Evolutionary conservation across 1,284 basidiomycete species (phyloP), one percentile per base, ranked within the genome.

Genomic region (Lentinula novae-zelandiae): DNA sequence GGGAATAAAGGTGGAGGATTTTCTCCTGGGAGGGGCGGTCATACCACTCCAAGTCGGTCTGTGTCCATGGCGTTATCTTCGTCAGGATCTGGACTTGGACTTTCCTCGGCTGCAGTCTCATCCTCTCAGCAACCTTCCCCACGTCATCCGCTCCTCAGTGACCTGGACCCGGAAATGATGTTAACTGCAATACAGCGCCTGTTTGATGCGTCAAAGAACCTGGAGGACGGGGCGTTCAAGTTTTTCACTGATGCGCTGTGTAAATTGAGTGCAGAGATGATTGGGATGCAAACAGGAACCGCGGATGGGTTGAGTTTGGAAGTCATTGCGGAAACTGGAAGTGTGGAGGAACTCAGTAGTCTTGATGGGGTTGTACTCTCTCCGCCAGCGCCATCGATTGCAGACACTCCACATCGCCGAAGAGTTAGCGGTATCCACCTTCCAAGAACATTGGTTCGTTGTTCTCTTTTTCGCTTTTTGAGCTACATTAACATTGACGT

Each of bases 211-310:
- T 90, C 91, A 7, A 89, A 89, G 68, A 89, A 88, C 65, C 72
- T 98, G 60, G 90, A 95, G 63, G 92, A 96, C 67, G 69, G 71
- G 0, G 92, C 95, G 1, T 97, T 96, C 75, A 82, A 81, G 42
- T 82, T 87, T 65, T 98, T 98, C 66, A 79, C 95, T 33, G 81
- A 82, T 20, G 90, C 95, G 0, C 75, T 98, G 52, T 96, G 94
- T 71, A 87, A 84, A 66, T 76, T 98, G 27, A 95, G 93, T 70
- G 82, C 84, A 5, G 92, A 93, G 71, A 96, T 96, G 93, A 85
- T 96, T 38, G 88, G 90, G 36, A 87, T 95, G 85, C 87, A 92
- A 71, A 81, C 82, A 2, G 80, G 81, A 31, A 38, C 17, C 2
- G 67, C 60, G 55, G 73, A 70, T 46, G 44, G 17, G 17, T 27